phyloP scores from a whole-genome alignment of 192 early-diverging fungal genomes.

The Coemansia sp. region DNA sequence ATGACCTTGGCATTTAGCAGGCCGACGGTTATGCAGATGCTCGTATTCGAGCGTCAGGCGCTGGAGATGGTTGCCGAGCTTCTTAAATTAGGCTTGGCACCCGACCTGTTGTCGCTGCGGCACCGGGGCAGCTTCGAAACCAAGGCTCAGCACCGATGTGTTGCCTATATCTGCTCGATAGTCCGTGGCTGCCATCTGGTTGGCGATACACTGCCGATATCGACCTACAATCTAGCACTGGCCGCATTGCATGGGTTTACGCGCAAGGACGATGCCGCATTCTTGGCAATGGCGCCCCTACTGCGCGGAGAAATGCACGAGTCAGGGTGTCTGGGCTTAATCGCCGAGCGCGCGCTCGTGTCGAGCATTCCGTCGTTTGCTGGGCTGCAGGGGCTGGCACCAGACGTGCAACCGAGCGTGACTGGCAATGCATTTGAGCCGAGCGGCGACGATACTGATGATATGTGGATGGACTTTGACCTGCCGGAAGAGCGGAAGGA shows the following conservation, averaged over 20 bases:
- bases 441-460: neutral
- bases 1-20: slow-evolving; percentile 27
- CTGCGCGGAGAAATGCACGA: slow-evolving; percentile 43
- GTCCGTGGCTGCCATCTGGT: slow-evolving; percentile 15
- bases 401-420: neutral
- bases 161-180: slow-evolving; percentile 22
- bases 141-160: slow-evolving; percentile 10
- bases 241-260: slow-evolving; percentile 39
- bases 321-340: slow-evolving; percentile 40
- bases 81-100: slow-evolving; percentile 8
- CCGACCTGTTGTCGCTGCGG: slow-evolving; percentile 26
- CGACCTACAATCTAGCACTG: slow-evolving; percentile 38
- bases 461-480: slow-evolving; percentile 49
- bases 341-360: slow-evolving; percentile 20
- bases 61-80: slow-evolving; percentile 41
- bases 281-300: slow-evolving; percentile 41
- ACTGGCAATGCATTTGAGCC: neutral
- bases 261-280: slow-evolving; percentile 37
- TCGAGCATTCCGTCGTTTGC: slow-evolving; percentile 24
- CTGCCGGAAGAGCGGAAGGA: slow-evolving; percentile 26
- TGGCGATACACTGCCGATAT: slow-evolving; percentile 10
- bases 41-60: slow-evolving; percentile 43
- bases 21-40: slow-evolving; percentile 29
- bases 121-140: slow-evolving; percentile 18
- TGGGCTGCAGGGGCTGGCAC: neutral